A percentile compares a stretch with the other conserved stretches of the same genome.
These are phyloP conservation scores for Neurospora sp. DNA, from an alignment of 495 filamentous ascomycete species.

Conservation along the genomic window DNA sequence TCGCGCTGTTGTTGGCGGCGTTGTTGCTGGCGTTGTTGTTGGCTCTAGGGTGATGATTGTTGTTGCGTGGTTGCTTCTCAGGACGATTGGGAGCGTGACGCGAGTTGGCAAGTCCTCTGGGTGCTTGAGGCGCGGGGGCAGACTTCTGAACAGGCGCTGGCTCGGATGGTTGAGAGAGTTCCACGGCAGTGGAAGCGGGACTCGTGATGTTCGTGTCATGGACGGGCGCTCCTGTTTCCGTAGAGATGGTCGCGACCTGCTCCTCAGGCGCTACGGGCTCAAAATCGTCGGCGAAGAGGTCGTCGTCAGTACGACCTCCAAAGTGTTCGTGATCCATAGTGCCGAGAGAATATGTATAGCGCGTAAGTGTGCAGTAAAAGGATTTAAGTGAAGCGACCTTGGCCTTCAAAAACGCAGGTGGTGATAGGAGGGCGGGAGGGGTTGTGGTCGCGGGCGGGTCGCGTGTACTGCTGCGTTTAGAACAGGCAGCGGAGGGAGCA, in stretches of 20 bases:
- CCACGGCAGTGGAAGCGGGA: conserved; percentile 11
- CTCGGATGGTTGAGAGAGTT: neutral
- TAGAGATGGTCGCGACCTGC: neutral
- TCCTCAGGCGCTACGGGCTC: conserved; percentile 27
- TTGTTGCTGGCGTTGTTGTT: neutral
- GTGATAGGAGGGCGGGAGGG: neutral
- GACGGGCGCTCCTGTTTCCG: neutral
- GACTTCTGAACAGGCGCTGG: neutral
- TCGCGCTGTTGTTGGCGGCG: neutral
- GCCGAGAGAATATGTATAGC: neutral
- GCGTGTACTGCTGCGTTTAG: neutral
- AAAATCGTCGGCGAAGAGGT: conserved; percentile 42
- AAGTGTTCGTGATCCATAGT: conserved; percentile 34
- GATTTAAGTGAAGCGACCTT: neutral
- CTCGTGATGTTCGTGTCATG: conserved; percentile 5
- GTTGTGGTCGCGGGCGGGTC: neutral
- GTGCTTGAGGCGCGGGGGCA: neutral
- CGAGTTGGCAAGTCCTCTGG: conserved; percentile 28
- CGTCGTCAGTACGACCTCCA: conserved; percentile 40
- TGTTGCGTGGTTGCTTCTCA: conserved; percentile 15
- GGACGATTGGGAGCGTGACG: conserved; percentile 22
- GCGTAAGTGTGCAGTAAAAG: neutral
- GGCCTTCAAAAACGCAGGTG: neutral
- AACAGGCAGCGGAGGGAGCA: neutral
- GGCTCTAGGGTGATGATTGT: neutral